These are phyloP conservation scores for Calonectria crousiana DNA, from an alignment of 2,329 filamentous ascomycete genomes.

Conservation along the genomic window DNA sequence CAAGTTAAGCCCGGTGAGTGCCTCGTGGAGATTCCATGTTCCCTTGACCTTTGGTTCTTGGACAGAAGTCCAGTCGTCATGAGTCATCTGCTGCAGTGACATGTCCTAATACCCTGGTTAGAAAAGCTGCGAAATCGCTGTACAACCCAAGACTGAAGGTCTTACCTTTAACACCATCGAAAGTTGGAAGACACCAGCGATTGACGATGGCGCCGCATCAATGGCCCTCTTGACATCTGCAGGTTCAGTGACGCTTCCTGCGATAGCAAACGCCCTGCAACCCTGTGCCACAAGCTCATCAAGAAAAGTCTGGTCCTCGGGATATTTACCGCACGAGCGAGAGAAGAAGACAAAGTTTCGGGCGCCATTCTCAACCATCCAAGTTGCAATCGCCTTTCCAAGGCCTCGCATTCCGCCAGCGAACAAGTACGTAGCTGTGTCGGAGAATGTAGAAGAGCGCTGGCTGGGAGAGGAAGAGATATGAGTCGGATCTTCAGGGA, in stretches of 20 bases:
- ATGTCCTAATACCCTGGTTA: slow-evolving; percentile 25
- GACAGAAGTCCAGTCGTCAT: slow-evolving; percentile 35
- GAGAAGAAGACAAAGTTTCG: slow-evolving; percentile 47
- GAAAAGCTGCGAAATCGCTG: neutral
- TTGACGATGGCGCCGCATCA: slow-evolving; percentile 6
- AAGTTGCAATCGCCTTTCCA: slow-evolving; percentile 35
- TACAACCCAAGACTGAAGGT: too few relatives aligned
- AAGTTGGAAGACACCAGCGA: slow-evolving; percentile 44
- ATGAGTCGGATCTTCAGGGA: neutral
- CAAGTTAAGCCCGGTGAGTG: slow-evolving; percentile 21
- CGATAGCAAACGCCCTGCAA: slow-evolving; percentile 12
- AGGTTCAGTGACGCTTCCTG: slow-evolving; percentile 12
- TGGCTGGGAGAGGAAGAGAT: neutral
- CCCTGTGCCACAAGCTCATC: slow-evolving; percentile 28
- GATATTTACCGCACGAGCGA: slow-evolving; percentile 37
- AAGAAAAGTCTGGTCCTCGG: slow-evolving; percentile 23
- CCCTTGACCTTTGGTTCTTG: slow-evolving; percentile 50
- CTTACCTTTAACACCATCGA: slow-evolving; percentile 37
- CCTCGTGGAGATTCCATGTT: slow-evolving; percentile 46
- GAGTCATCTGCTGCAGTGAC: neutral
- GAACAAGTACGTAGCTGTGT: slow-evolving; percentile 33
- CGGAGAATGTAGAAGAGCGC: neutral
- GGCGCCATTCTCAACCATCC: slow-evolving; percentile 34
- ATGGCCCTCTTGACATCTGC: slow-evolving; percentile 30
- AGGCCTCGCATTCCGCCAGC: slow-evolving; percentile 42